A percentile compares a stretch with the other conserved stretches of the same genome.
These are phyloP conservation scores for Daldinia sp. DNA, from an alignment of 2,329 filamentous ascomycete genomes.

Conservation along the genomic window DNA sequence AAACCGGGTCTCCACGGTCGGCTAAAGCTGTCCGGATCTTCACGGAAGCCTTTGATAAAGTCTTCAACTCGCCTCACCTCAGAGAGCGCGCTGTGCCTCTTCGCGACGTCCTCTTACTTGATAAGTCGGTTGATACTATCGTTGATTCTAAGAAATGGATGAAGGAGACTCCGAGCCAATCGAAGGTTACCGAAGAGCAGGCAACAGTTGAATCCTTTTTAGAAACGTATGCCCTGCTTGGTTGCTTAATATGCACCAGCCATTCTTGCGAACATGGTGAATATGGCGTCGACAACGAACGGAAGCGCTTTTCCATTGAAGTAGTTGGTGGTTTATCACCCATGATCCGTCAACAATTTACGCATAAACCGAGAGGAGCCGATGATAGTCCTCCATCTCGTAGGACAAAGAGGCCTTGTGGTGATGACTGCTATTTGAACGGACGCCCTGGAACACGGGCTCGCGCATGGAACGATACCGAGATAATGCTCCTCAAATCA, in stretches of 20 bases:
- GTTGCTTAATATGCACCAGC: slow-evolving; percentile 66
- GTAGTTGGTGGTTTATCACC: slow-evolving; percentile 49
- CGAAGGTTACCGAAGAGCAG: slow-evolving; percentile 48
- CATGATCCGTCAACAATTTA: slow-evolving; percentile 46
- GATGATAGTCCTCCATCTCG: slow-evolving; percentile 44
- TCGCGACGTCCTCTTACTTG: slow-evolving; percentile 61
- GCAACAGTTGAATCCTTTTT: slow-evolving; percentile 57
- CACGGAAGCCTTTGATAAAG: slow-evolving; percentile 63
- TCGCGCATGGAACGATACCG: slow-evolving; percentile 58
- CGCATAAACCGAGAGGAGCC: slow-evolving; percentile 28
- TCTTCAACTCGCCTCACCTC: slow-evolving; percentile 55
- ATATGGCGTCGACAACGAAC: slow-evolving; percentile 62
- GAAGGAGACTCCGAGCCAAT: slow-evolving; percentile 53
- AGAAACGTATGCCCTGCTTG: slow-evolving; percentile 63
- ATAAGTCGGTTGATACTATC: slow-evolving; percentile 62
- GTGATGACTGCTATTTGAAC: slow-evolving; percentile 54
- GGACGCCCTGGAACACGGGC: slow-evolving; percentile 46
- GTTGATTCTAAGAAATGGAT: slow-evolving; percentile 63
- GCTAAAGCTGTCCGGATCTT: slow-evolving; percentile 58
- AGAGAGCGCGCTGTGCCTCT: slow-evolving; percentile 55
- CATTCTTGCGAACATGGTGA: slow-evolving; percentile 70
- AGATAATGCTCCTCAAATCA: slow-evolving; percentile 58
- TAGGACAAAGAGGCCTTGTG: slow-evolving; percentile 45
- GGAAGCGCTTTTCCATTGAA: slow-evolving; percentile 62
- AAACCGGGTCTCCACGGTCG: slow-evolving; percentile 53